Percentiles rank a stretch among this genome's conserved stretches.
Conservation (phyloP, 2,329 filamentous ascomycete species). For the Pyrenophora teres region DNA sequence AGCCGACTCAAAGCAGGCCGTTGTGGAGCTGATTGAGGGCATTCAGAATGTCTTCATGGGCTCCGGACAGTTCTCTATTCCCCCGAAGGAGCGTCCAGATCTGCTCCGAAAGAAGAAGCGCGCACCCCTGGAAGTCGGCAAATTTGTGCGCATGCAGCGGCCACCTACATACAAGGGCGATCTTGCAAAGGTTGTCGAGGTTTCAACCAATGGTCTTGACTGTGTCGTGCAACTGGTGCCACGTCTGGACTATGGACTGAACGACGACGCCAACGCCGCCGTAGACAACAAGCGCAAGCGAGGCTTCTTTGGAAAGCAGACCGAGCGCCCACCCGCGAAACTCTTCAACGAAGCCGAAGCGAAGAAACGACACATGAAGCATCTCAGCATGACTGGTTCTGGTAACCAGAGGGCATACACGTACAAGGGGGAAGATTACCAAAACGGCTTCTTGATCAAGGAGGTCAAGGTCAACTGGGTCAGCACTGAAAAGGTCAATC, state of each 20-base stretch:
- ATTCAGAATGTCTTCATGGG: constrained; percentile 90
- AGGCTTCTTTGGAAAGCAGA: constrained; percentile 52
- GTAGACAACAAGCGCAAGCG: constrained; percentile 76
- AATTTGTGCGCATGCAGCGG: constrained; percentile 87
- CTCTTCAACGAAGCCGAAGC: constrained; percentile 94
- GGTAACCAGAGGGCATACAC: constrained; percentile 72
- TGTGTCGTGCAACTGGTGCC: constrained; percentile 87
- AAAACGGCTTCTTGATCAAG: constrained; percentile 91
- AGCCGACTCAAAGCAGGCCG: constrained; percentile 83
- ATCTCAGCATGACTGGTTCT: constrained; percentile 59
- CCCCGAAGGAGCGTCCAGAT: constrained; percentile 97
- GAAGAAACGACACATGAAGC: constrained; percentile 78
- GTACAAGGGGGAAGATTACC: constrained; percentile 87
- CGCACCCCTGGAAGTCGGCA: constrained; percentile 76
- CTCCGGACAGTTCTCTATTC: constrained; percentile 83
- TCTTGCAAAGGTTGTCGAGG: constrained; percentile 87
- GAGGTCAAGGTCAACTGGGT: constrained; percentile 89
- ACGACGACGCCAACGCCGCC: constrained; percentile 71
- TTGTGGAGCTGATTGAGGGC: constrained; percentile 79
- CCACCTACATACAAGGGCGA: constrained; percentile 83
- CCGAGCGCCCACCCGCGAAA: constrained; percentile 79
- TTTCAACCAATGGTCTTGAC: constrained; percentile 90
- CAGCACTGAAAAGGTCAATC: constrained; percentile 87
- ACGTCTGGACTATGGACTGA: constrained; percentile 85
- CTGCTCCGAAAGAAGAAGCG: constrained; percentile 89